Conservation (phyloP, 495 filamentous ascomycete genomes). For the Annulohypoxylon bovei region DNA sequence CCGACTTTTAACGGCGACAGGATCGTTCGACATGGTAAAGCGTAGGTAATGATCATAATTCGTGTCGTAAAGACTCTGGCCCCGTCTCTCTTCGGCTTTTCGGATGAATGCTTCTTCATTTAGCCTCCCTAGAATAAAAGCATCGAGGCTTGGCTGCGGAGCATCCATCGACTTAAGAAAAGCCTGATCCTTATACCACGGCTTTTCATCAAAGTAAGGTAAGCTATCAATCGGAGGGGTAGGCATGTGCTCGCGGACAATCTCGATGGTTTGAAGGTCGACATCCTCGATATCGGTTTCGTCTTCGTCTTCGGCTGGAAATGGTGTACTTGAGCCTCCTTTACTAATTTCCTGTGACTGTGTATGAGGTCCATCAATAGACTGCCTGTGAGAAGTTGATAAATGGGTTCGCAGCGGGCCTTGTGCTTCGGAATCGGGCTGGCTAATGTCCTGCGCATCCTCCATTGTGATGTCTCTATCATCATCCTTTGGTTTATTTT, state of each 20-base stretch:
- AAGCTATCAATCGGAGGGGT: constrained; percentile 62
- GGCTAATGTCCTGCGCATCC: constrained; percentile 50
- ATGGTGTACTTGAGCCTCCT: constrained; percentile 43
- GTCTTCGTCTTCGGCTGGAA: constrained; percentile 55
- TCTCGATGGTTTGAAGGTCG: constrained; percentile 61
- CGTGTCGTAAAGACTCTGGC: constrained; percentile 47
- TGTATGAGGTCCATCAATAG: constrained; percentile 28
- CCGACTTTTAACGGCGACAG: constrained; percentile 56
- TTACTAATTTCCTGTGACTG: constrained; percentile 42
- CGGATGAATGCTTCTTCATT: constrained; percentile 34
- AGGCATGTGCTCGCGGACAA: constrained; percentile 56
- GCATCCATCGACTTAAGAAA: constrained; percentile 46
- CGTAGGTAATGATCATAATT: constrained; percentile 59
- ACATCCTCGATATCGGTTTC: constrained; percentile 71
- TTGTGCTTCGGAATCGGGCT: constrained; percentile 49
- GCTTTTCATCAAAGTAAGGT: constrained; percentile 52
- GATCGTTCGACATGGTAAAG: constrained; percentile 63
- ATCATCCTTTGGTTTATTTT: constrained; percentile 37
- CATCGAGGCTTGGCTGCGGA: constrained; percentile 42
- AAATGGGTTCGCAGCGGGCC: constrained; percentile 7
- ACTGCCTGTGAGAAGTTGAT: constrained; percentile 24
- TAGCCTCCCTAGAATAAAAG: constrained; percentile 49
- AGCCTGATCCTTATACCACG: constrained; percentile 54
- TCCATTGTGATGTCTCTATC: constrained; percentile 50
- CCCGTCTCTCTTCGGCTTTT: constrained; percentile 44